These are phyloP conservation scores for Kazachstania psychrophila DNA, from an alignment of 805 yeast species.

Conservation along the genomic window DNA sequence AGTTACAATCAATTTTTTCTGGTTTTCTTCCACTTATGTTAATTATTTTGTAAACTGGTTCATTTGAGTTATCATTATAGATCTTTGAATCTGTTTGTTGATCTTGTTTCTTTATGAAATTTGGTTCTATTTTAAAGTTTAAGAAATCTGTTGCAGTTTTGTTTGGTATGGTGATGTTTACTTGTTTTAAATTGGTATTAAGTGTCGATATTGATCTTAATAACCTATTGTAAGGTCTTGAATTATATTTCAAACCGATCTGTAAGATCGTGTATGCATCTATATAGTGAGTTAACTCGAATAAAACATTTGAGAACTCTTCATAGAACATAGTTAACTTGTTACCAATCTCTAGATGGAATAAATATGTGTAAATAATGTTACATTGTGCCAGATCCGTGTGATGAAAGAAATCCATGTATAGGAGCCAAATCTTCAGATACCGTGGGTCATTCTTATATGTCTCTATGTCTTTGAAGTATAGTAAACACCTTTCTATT, in stretches of 20 bases:
- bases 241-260: slow-evolving; percentile 38
- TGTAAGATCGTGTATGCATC: slow-evolving; percentile 15
- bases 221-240: slow-evolving; percentile 54
- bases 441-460: slow-evolving; percentile 81
- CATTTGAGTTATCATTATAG: slow-evolving; percentile 29
- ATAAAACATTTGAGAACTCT: slow-evolving; percentile 49
- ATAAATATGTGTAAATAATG: slow-evolving; percentile 62
- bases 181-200: neutral
- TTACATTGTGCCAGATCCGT: slow-evolving; percentile 54
- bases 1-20: slow-evolving; percentile 52
- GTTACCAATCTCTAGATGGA: slow-evolving; percentile 61
- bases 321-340: slow-evolving; percentile 67
- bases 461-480: slow-evolving; percentile 32
- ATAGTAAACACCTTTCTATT: slow-evolving; percentile 63
- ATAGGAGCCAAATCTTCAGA: slow-evolving; percentile 71
- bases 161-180: too few species aligned
- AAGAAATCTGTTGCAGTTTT: too few species aligned
- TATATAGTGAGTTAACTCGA: slow-evolving; percentile 8
- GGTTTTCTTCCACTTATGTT: slow-evolving; percentile 48
- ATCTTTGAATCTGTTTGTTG: slow-evolving; percentile 27
- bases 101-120: too few species aligned
- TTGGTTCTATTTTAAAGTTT: too few species aligned
- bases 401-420: slow-evolving; percentile 36
- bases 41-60: slow-evolving; percentile 41
- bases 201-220: neutral